Evolutionary conservation across 768 basidiomycete genomes (phyloP), one percentile per base, ranked within the genome.

Genomic region (Tulasnella sp.): DNA sequence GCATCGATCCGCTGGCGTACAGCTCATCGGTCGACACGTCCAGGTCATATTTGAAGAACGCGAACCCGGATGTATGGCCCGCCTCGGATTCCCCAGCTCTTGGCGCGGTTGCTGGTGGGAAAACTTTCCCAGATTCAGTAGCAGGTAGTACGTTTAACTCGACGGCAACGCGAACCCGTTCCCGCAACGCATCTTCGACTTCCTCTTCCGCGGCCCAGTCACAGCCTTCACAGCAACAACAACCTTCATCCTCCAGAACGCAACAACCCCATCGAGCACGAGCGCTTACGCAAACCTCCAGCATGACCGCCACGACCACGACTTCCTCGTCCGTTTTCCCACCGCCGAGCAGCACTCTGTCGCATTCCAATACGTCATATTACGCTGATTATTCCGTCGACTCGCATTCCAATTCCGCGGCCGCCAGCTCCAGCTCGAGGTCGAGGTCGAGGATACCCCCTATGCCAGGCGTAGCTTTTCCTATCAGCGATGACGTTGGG

Each of bases 401-500:
- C 64, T 69, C 64, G 64, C 64, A 69, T 69, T 69, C 64, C 16
- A 46, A 46, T 46, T 46, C 46, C 12, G 16, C 46, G 1, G 46
- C 46, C 12, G 46, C 14, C 3, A 44, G 44, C 44, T 28, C 64
- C 31, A 69, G 64, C 37, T 69, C 64, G 58, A n/a, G n/a, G n/a
- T n/a, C 8, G 58, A 16, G n/a, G n/a, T 60, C 58, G 9, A 69
- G 64, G 64, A 37, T 69, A 31, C 64, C 64, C 11, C 64, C 64
- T 12, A 37, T 37, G 64, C 64, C 64, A 8, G 34, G 34, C 12
- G 64, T 69, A 11, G 34, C 64, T 1, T 69, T 69, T 69, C 64
- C 64, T 69, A 69, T 69, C 64, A 69, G 64, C 64, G 64, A 69
- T 69, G 64, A 69, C 64, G 64, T 69, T 69, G 64, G 31, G 64